A percentile compares a stretch with the other conserved stretches of the same genome.
phyloP scores from a whole-genome alignment of 192 early-diverging fungal species.

The Borealophlyctis nickersoniae region DNA sequence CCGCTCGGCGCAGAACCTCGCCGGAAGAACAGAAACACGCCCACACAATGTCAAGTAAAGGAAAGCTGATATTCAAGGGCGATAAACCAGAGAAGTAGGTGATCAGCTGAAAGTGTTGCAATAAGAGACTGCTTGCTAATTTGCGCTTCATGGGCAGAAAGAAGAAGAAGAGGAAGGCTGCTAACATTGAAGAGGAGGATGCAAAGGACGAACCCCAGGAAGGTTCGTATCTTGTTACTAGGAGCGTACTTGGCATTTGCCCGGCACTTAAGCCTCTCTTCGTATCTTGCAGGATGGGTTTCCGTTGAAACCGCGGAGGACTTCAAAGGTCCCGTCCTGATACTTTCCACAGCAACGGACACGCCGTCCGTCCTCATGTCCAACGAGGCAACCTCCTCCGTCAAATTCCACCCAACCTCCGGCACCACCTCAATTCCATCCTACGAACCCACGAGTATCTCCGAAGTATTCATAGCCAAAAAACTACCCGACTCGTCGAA shows the following conservation, averaged over 20 bases:
- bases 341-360: conserved; percentile 61
- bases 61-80: conserved; percentile 61
- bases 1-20: too few relatives aligned
- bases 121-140: too few relatives aligned
- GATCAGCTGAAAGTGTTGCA: neutral
- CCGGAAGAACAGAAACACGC: too few relatives aligned
- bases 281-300: conserved; percentile 67
- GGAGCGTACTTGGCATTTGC: neutral
- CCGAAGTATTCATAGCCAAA: conserved; percentile 68
- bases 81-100: conserved; percentile 54
- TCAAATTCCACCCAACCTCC: conserved; percentile 40
- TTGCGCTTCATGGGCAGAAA: conserved; percentile 3
- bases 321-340: conserved; percentile 65
- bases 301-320: conserved; percentile 55
- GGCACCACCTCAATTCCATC: conserved; percentile 12
- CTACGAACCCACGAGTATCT: conserved; percentile 50
- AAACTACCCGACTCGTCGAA: conserved; percentile 52
- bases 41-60: conserved; percentile 38
- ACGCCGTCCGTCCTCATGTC: conserved; percentile 50
- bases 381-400: conserved; percentile 31
- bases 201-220: neutral
- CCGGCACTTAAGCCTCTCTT: neutral
- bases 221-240: neutral
- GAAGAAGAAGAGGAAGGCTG: conserved; percentile 22
- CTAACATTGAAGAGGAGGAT: neutral